These are phyloP conservation scores for Phytophthora crassamura DNA, from an alignment of 352 stramenopile genomes.

Conservation along the genomic window DNA sequence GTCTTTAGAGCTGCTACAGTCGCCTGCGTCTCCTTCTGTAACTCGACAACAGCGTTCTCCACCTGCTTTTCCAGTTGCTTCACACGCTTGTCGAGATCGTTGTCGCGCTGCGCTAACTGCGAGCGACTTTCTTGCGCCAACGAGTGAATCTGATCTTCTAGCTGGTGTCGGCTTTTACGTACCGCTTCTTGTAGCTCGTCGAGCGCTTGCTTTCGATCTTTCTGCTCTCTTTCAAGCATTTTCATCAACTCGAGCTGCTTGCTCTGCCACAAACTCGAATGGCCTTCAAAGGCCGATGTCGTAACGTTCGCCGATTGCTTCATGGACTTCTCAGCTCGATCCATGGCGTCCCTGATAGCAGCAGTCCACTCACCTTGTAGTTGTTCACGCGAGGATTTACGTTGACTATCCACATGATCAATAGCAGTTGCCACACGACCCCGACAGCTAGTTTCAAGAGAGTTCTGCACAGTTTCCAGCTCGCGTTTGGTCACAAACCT, in stretches of 20 bases:
- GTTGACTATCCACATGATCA: slow-evolving; percentile 18
- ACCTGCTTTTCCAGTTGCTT: slow-evolving; percentile 40
- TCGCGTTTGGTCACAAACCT: slow-evolving; percentile 28
- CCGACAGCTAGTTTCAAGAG: slow-evolving; percentile 27
- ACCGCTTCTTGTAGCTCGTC: slow-evolving; percentile 51
- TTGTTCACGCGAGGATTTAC: slow-evolving; percentile 22
- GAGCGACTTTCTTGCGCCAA: slow-evolving; percentile 46
- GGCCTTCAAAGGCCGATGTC: slow-evolving; percentile 28
- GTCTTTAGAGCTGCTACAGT: slow-evolving; percentile 16
- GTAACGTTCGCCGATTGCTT: slow-evolving; percentile 25
- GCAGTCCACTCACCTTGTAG: slow-evolving; percentile 27
- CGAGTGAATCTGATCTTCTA: slow-evolving; percentile 61
- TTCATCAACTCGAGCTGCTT: slow-evolving; percentile 42
- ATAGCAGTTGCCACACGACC: slow-evolving; percentile 15
- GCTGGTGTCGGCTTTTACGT: slow-evolving; percentile 47
- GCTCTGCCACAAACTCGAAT: slow-evolving; percentile 33
- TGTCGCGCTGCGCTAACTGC: slow-evolving; percentile 34
- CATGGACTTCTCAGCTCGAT: slow-evolving; percentile 26
- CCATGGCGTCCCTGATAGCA: slow-evolving; percentile 11
- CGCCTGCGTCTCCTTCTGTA: slow-evolving; percentile 29
- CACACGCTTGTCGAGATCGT: slow-evolving; percentile 45
- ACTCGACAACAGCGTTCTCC: slow-evolving; percentile 9
- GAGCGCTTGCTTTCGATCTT: slow-evolving; percentile 49
- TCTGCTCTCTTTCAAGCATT: slow-evolving; percentile 54
- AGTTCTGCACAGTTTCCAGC: slow-evolving; percentile 24